Conservation (phyloP, 2,329 filamentous ascomycete genomes). For the Verticillium nubilum region DNA sequence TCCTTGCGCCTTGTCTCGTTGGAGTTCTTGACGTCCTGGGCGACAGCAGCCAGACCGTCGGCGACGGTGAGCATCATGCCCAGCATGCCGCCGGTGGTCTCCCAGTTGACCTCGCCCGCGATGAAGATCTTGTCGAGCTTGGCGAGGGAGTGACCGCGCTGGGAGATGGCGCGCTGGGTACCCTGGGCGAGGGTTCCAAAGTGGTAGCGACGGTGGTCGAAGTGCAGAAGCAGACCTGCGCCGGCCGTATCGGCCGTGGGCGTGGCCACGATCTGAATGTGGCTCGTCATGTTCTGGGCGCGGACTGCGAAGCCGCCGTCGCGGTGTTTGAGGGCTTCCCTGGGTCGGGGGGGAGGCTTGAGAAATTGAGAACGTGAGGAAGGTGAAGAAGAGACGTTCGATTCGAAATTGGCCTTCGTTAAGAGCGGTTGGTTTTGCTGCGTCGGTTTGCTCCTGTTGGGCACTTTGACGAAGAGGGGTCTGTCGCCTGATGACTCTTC, state of each 20-base stretch:
- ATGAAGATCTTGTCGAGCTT: conserved; percentile 77
- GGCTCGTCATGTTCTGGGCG: conserved; percentile 57
- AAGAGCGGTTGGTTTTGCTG: background rate
- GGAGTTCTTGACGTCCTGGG: conserved; percentile 30
- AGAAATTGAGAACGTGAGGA: background rate
- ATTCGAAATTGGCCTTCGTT: background rate
- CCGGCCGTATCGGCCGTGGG: conserved; percentile 87
- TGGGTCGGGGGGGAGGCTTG: background rate
- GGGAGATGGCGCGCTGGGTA: conserved; percentile 69
- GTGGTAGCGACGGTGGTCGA: conserved; percentile 76
- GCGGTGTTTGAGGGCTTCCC: background rate
- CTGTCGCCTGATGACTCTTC: background rate
- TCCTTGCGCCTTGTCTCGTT: conserved; percentile 35
- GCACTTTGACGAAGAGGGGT: background rate
- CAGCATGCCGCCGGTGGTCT: conserved; percentile 71
- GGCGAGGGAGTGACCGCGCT: conserved; percentile 59
- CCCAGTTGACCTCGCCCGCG: conserved; percentile 72
- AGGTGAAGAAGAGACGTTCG: background rate
- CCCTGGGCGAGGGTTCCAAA: conserved; percentile 82
- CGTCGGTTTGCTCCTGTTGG: background rate
- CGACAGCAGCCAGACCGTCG: conserved; percentile 51
- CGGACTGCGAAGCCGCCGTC: background rate
- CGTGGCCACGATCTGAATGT: conserved; percentile 69
- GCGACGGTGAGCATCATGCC: conserved; percentile 83
- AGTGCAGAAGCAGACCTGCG: conserved; percentile 70